Base-by-base conservation (phyloP, 1,284 basidiomycete genomes). In the Termitomyces sp. region DNA sequence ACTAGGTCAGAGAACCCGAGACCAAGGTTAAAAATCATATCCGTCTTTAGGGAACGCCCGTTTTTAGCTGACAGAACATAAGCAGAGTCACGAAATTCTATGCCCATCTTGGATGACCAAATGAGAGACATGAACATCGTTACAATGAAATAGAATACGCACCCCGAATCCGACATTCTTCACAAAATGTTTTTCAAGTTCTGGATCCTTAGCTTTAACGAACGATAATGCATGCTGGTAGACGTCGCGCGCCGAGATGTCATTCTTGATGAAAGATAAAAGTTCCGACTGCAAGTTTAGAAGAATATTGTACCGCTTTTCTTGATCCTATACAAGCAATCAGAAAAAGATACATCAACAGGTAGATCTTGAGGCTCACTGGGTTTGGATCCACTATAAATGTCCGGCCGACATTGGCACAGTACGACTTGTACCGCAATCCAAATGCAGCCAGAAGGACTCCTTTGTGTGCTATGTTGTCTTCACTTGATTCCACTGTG, bases 341-440 rank as follows among this genome's bases (percentile, higher is more conserved):
- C 53, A 58, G 48, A 59, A 42, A 46, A 21, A 51, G 28, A 33
- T 21, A 15, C 19, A 19, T 10, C 38, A 10, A 8, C 31, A 21
- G 41, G 26, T 33, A 44, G 9, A 47, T n/a, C 15, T 19, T 4
- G 19, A 36, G 26, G 67, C 80, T 64, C 54, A 91, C 92, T 66
- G 90, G 88, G 62, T 87, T 88, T 1, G 96, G 95, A 68, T 96
- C 94, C 46, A 98, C 94, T 64, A 98, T 91, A 70, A 96, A 95
- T 2, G 93, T 98, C 43, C 96, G 81, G 9, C 90, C 93, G 58
- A 98, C 82, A 69, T 94, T 96, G 31, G 90, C 85, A 66, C 92
- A 94, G 68, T 98, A 98, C 9, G 86, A 90, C 67, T 90, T 95
- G 74, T 97, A 98, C 33, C 93, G 84, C 71, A 98, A 81, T 38